Conservation (phyloP, 352 stramenopile genomes). For the Phytophthora fragariae region DNA sequence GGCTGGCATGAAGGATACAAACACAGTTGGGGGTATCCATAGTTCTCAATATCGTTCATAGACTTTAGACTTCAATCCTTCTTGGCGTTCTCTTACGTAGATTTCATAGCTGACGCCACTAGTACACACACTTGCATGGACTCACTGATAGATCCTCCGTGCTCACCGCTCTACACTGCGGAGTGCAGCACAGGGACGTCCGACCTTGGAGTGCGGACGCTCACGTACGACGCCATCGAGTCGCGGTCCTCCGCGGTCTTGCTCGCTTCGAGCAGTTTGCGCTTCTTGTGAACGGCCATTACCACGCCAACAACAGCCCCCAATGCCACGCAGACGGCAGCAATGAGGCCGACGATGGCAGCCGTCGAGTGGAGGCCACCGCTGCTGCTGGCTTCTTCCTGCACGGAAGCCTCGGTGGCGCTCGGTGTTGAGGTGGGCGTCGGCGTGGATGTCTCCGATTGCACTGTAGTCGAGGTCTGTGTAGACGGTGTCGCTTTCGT, state of each 20-base stretch:
- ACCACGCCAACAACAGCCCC: constrained; percentile 22
- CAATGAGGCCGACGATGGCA: constrained; percentile 27
- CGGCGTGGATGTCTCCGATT: constrained; percentile 10
- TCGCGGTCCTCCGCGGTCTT: constrained; percentile 27
- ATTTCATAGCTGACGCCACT: too few species aligned
- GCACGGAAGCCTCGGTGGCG: constrained; percentile 24
- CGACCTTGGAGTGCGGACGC: constrained; percentile 24
- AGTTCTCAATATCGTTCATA: background rate
- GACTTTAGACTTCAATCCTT: background rate
- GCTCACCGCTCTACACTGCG: constrained; percentile 7
- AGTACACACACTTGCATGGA: too few species aligned
- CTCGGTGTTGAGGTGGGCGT: constrained; percentile 14
- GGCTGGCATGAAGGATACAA: background rate
- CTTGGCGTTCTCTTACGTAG: background rate
- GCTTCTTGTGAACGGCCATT: constrained; percentile 31
- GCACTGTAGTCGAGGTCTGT: constrained; percentile 7
- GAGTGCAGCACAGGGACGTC: constrained; percentile 29
- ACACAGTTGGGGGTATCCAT: too few species aligned
- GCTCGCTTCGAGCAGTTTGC: constrained; percentile 32
- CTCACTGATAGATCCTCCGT: too few species aligned
- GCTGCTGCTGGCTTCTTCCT: constrained; percentile 27
- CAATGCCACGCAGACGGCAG: constrained; percentile 26
- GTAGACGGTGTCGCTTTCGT: constrained; percentile 6
- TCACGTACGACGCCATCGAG: constrained; percentile 27
- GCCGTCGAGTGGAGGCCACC: constrained; percentile 20